phyloP scores from a whole-genome alignment of 2,329 filamentous ascomycete genomes.

The Stemphylium vesicarium region DNA sequence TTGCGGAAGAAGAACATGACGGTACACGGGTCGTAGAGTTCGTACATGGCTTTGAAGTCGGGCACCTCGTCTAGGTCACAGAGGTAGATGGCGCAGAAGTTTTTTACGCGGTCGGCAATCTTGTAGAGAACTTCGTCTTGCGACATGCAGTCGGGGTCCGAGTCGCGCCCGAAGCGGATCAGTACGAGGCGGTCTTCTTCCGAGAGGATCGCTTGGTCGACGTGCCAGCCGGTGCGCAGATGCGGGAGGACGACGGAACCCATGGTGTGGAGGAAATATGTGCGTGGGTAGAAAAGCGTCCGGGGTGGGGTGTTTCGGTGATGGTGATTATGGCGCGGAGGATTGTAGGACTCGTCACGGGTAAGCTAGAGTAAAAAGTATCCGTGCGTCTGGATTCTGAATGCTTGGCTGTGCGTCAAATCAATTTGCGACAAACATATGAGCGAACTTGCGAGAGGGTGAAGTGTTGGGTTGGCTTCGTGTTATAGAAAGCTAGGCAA shows the following conservation, averaged over 20 bases:
- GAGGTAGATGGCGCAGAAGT: constrained; percentile 80
- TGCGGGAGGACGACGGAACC: constrained; percentile 93
- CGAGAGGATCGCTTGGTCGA: constrained; percentile 84
- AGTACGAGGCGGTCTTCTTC: constrained; percentile 91
- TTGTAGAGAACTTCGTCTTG: constrained; percentile 95
- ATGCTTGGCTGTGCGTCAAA: background rate
- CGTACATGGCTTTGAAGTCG: constrained; percentile 90
- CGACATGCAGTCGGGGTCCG: constrained; percentile 78
- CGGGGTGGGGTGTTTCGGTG: background rate
- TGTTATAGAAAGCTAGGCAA: constrained; percentile 9
- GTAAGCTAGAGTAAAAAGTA: constrained; percentile 1
- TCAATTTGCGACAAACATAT: background rate
- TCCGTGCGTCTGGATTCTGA: constrained; percentile 1
- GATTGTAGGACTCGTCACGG: background rate
- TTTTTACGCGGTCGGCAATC: constrained; percentile 92
- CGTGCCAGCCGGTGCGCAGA: constrained; percentile 92
- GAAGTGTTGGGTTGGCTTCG: constrained; percentile 5
- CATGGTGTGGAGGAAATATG: constrained; percentile 51
- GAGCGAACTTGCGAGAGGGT: constrained; percentile 1
- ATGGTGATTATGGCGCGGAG: background rate
- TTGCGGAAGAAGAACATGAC: constrained; percentile 99
- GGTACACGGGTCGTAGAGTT: constrained; percentile 88
- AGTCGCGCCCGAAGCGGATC: constrained; percentile 90
- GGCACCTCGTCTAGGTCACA: constrained; percentile 77
- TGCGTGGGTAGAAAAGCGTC: background rate